Conservation (phyloP, 371 early-diverging fungal species). For the Mortierella sp. region DNA sequence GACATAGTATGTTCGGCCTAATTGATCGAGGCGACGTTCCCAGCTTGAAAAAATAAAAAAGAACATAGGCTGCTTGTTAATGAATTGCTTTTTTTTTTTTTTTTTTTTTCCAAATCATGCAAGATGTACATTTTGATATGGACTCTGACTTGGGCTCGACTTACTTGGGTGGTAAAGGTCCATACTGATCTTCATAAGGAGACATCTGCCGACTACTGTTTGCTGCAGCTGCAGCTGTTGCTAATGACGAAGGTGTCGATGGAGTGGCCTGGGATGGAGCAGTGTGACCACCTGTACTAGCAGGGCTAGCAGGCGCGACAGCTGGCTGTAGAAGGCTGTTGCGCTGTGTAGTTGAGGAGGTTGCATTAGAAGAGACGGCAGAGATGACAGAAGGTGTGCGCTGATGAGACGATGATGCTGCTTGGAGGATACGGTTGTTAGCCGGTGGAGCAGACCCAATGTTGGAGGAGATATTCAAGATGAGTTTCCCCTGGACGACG, state of each 20-base stretch:
- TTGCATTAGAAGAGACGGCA: constrained; percentile 31
- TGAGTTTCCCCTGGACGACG: constrained; percentile 82
- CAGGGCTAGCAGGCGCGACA: constrained; percentile 9
- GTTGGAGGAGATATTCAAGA: constrained; percentile 77
- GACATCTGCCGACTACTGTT: constrained; percentile 33
- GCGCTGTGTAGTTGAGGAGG: constrained; percentile 34
- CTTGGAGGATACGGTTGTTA: constrained; percentile 46
- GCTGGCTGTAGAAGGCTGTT: constrained; percentile 19
- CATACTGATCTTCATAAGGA: constrained; percentile 60
- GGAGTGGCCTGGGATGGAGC: neutral
- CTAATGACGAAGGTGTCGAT: constrained; percentile 18
- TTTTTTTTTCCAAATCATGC: neutral
- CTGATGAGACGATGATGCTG: constrained; percentile 19
- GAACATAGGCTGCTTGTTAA: too few species aligned
- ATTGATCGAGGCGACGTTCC: constrained; percentile 71
- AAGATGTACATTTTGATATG: constrained; percentile 20
- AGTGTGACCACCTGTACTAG: constrained; percentile 8
- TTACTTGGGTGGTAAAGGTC: constrained; percentile 74
- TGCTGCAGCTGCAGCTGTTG: constrained; percentile 11
- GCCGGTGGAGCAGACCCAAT: constrained; percentile 57
- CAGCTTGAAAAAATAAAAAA: constrained; percentile 55
- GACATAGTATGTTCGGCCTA: constrained; percentile 71
- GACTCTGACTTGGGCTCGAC: neutral
- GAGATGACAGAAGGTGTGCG: constrained; percentile 37
- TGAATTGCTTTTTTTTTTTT: too few species aligned